A percentile compares a stretch with the other conserved stretches of the same genome.
phyloP scores from a whole-genome alignment of 129 eudicot species.

The Helichrysum umbraculigerum region DNA sequence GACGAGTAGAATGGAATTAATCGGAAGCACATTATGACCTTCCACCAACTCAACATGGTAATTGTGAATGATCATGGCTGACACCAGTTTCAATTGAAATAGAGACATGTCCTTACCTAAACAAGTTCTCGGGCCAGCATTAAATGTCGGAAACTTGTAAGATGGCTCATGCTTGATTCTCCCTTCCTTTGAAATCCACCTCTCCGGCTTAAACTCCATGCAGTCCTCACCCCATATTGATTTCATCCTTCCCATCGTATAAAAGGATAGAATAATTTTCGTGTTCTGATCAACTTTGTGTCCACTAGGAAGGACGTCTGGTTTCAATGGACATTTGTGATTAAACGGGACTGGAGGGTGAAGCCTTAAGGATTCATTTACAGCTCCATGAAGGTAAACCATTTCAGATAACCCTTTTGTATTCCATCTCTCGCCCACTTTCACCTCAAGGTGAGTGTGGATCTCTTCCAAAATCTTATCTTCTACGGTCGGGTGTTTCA shows the following conservation, averaged over 20 bases:
- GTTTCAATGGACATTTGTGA: conserved; percentile 39
- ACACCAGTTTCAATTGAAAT: conserved; percentile 45
- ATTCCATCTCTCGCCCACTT: conserved; percentile 7
- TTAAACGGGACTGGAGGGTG: conserved; percentile 53
- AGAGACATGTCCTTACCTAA: conserved; percentile 58
- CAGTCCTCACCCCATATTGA: conserved; percentile 59
- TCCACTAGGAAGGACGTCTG: conserved; percentile 60
- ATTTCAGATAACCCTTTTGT: conserved; percentile 21
- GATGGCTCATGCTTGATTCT: conserved; percentile 51
- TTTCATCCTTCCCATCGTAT: conserved; percentile 54
- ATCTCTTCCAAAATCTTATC: conserved; percentile 53
- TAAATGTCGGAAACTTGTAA: conserved; percentile 48
- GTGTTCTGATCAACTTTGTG: conserved; percentile 29
- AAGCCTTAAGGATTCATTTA: conserved; percentile 60
- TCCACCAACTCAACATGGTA: conserved; percentile 42
- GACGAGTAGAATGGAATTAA: conserved; percentile 33
- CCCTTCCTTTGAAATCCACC: conserved; percentile 50
- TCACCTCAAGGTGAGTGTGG: background rate
- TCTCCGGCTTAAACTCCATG: conserved; percentile 55
- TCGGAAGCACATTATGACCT: conserved; percentile 35
- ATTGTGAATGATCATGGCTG: conserved; percentile 32
- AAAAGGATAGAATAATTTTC: conserved; percentile 36
- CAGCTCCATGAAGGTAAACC: conserved; percentile 62
- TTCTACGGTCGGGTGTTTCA: conserved; percentile 36
- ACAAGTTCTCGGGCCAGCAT: conserved; percentile 60